A percentile compares a stretch with the other conserved stretches of the same genome.
Conservation (phyloP, 495 filamentous ascomycete species). For the Talaromyces trachyspermus region DNA sequence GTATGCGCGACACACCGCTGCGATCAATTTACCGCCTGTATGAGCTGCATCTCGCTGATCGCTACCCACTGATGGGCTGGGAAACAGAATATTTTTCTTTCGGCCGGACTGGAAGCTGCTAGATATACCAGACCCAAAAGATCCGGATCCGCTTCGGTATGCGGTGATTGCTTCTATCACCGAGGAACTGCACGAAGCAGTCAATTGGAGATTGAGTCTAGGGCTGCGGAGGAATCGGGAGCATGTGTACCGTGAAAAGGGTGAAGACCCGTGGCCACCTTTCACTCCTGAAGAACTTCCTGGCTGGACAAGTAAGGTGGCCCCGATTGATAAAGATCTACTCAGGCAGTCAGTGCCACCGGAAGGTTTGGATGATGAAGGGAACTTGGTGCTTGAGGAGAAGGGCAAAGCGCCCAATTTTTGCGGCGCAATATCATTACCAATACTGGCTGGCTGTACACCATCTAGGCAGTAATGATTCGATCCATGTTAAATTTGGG, state of each 20-base stretch:
- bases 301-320: conserved; percentile 16
- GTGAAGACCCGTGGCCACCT: conserved; percentile 17
- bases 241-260: conserved; percentile 20
- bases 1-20: conserved; percentile 28
- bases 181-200: conserved; percentile 28
- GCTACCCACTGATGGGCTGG: conserved; percentile 17
- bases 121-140: conserved; percentile 27
- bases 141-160: conserved; percentile 29
- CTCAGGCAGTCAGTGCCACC: conserved; percentile 13
- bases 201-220: conserved; percentile 32
- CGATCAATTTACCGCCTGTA: conserved; percentile 34
- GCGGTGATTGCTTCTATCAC: conserved; percentile 30
- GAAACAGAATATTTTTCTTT: conserved; percentile 35
- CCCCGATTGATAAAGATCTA: conserved; percentile 15
- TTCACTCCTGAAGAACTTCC: conserved; percentile 18
- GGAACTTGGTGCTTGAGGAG: conserved; percentile 23
- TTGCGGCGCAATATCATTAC: conserved; percentile 25
- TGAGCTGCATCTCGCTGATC: conserved; percentile 21
- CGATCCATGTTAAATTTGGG: too few relatives aligned
- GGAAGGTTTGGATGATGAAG: conserved; percentile 12
- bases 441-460: conserved; percentile 25
- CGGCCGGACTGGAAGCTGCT: conserved; percentile 20
- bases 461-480: too few relatives aligned
- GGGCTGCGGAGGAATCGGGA: conserved; percentile 25
- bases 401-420: conserved; percentile 18